Evolutionary conservation across 2,329 filamentous ascomycete species (phyloP), one percentile per base, ranked within the genome.

Genomic region (Grosmannia clavigera): DNA sequence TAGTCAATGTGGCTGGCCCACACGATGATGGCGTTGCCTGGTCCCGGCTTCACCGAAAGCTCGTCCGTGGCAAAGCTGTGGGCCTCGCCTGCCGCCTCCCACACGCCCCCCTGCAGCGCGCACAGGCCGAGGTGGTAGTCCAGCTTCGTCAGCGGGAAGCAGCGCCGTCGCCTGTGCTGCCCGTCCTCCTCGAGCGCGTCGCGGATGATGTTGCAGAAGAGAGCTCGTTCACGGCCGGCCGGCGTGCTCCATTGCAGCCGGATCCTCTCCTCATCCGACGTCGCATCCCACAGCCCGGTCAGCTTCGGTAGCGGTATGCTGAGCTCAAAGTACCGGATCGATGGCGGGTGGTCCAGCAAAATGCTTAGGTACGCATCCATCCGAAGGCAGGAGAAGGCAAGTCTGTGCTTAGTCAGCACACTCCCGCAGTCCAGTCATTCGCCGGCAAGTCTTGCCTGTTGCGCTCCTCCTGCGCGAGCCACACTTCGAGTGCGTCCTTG

Each of bases 291-390:
- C 38, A 60, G 55, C 10, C 27, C 22, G 5, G 59, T 29, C 46
- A 56, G 35, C 55, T 60, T 60, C 25, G 59, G 59, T 2, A 60
- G 55, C 38, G 59, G 59, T 2, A 60, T 54, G 50, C 25, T 54
- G 22, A 60, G 48, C 38, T 60, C 59, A 48, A 57, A 60, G 35
- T 58, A 58, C 4, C 55, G 59, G 27, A 60, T 52, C 33, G 55
- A 57, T 5, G 59, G 59, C 10, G 59, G 59, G 14, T 58, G 55
- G 59, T 60, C 59, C 11, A 57, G 40, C 3, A 60, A 25, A n/a
- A 60, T 60, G 50, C 59, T 58, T 22, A 60, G 27, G 29, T 60
- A 60, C 1, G 59, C 59, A 31, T 60, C 59, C 38, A 60, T 43
- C 12, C 59, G 59, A 0, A 60, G 55, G 10, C 48, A 57, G 3